Percentiles rank a stretch among this genome's conserved stretches.
These are phyloP conservation scores for Penicillium steckii DNA, from an alignment of 495 filamentous ascomycete genomes.

Conservation along the genomic window DNA sequence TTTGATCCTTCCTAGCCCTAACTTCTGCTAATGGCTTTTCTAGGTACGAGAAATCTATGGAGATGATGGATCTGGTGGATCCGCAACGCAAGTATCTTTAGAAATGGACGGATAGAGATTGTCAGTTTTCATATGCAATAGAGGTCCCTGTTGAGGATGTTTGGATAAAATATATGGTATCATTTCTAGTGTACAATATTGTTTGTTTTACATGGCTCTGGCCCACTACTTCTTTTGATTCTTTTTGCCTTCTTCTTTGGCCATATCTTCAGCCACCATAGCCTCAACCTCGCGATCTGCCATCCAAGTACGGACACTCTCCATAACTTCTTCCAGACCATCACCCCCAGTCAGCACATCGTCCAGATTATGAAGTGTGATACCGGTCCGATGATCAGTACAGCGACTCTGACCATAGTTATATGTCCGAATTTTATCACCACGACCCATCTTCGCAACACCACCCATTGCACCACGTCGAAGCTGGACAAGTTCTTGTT, in stretches of 20 bases:
- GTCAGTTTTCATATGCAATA: slow-evolving; percentile 57
- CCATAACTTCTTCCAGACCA: slow-evolving; percentile 72
- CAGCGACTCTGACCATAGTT: slow-evolving; percentile 92
- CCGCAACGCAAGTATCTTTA: slow-evolving; percentile 84
- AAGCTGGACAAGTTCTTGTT: slow-evolving; percentile 73
- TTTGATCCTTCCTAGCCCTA: not conserved
- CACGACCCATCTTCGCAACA: slow-evolving; percentile 76
- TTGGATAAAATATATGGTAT: slow-evolving; percentile 22
- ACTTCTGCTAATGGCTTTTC: slow-evolving; percentile 9
- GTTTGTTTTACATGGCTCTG: not conserved
- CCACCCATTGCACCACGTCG: slow-evolving; percentile 73
- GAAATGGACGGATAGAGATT: slow-evolving; percentile 28
- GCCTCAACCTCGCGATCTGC: slow-evolving; percentile 72
- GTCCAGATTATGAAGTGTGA: slow-evolving; percentile 78
- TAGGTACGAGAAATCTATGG: slow-evolving; percentile 96
- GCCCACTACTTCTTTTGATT: not conserved
- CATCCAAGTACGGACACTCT: slow-evolving; percentile 79
- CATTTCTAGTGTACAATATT: slow-evolving; percentile 16
- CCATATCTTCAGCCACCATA: slow-evolving; percentile 52
- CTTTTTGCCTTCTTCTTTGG: slow-evolving; percentile 18
- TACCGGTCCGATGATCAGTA: slow-evolving; percentile 87
- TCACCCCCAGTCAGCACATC: slow-evolving; percentile 74
- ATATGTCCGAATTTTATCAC: slow-evolving; percentile 93
- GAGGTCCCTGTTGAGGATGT: slow-evolving; percentile 2
- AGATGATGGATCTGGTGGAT: slow-evolving; percentile 76